Percentiles rank a stretch among this genome's conserved stretches.
phyloP scores from a whole-genome alignment of 805 yeast genomes.

The Priceomyces haplophilus region DNA sequence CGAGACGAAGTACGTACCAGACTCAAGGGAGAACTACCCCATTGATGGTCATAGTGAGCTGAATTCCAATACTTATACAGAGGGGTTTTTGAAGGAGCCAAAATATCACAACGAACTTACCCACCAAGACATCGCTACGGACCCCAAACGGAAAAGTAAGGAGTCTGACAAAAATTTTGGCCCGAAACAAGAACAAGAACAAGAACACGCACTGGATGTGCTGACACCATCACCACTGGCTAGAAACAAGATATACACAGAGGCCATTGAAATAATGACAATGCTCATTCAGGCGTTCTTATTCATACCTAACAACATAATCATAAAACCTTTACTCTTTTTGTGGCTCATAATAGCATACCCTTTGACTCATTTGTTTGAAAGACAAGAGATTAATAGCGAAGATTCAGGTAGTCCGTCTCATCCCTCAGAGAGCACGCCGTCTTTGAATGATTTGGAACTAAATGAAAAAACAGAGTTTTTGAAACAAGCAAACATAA shows the following conservation, averaged over 20 bases:
- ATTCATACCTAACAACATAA: conserved; percentile 48
- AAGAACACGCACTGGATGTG: conserved; percentile 1
- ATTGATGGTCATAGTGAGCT: background rate
- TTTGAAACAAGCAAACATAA: conserved; percentile 38
- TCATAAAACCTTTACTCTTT: conserved; percentile 51
- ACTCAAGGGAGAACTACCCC: background rate
- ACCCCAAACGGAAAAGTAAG: background rate
- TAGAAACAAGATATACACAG: background rate
- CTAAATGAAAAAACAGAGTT: conserved; percentile 34
- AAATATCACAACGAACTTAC: background rate
- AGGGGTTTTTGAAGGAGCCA: background rate
- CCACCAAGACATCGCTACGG: background rate
- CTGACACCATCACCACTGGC: background rate
- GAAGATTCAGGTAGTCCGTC: background rate
- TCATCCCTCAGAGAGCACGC: background rate
- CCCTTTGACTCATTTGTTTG: conserved; percentile 49
- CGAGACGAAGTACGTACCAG: conserved; percentile 5
- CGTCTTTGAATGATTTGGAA: conserved; percentile 3
- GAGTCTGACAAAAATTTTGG: no score
- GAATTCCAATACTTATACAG: background rate
- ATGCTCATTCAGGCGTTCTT: conserved; percentile 12
- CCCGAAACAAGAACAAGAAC: conserved; percentile 8
- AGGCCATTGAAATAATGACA: background rate
- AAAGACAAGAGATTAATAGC: background rate
- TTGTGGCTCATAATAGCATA: conserved; percentile 52